Evolutionary conservation across 1,284 basidiomycete genomes (phyloP), one percentile per base, ranked within the genome.

Genomic region (Papiliotrema nemorosa): DNA sequence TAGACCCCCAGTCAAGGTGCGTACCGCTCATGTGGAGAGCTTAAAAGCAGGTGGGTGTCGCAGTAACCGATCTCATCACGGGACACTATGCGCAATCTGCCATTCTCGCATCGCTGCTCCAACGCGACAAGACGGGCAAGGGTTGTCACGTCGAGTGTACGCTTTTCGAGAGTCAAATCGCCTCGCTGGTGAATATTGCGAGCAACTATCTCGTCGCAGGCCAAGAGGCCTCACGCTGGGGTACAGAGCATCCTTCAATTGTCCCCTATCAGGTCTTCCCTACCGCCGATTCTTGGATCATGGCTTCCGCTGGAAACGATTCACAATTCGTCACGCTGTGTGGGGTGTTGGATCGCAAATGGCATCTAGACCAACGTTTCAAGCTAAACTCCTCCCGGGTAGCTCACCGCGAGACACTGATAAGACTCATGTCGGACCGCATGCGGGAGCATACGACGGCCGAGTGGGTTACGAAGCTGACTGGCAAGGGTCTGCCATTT

Each of bases 221-320:
- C 1, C 77, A 87, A 72, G 89, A 94, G 71, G 92, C 87, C 9
- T 80, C 81, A n/a, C 78, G 93, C 44, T 86, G 90, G 70, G 93
- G 93, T 22, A 97, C 93, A 26, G 82, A 88, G 1, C 93, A 97
- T 69, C 67, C 89, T 13, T 90, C 87, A 9, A 85, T 93, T 62
- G 90, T 91, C 2, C 90, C 90, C 0, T 94, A 93, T 74, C 87
- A 93, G 72, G 89, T 88, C 6, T 92, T 97, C 70, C 82, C 86
- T 0, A 93, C 90, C 68, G 81, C 84, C 65, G 85, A 91, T 67
- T 87, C 88, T n/a, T 91, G 84, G 68, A 75, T 96, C 54, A 94
- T 96, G 90, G 84, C 97, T 49, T 91, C 90, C 39, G 91, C 89
- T 2, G 92, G 90, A 1, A 96, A 94, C 73, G 84, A 94, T 66